These are phyloP conservation scores for Wakefieldia striispora DNA, from an alignment of 768 basidiomycete species.

Conservation along the genomic window DNA sequence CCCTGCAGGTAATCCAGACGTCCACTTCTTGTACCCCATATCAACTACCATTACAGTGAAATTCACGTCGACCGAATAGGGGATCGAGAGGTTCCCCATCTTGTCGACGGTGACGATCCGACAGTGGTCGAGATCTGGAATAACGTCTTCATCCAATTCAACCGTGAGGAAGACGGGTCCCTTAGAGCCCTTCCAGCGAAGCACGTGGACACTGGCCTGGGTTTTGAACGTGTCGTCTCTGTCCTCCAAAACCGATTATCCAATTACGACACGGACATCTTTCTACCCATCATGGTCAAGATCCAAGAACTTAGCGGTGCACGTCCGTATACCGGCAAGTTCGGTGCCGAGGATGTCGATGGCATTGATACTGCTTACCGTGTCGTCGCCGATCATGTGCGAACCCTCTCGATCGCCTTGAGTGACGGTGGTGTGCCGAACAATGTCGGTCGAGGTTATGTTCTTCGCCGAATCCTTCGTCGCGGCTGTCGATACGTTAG, in stretches of 20 bases:
- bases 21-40: background rate
- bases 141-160: conserved; percentile 99
- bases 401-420: conserved; percentile 93
- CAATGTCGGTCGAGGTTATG: conserved; percentile 95
- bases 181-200: conserved; percentile 81
- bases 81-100: conserved; percentile 89
- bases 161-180: conserved; percentile 86
- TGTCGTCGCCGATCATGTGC: conserved; percentile 93
- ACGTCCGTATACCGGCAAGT: conserved; percentile 83
- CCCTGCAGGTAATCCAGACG: conserved; percentile 70
- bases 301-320: conserved; percentile 89
- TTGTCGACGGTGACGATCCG: conserved; percentile 96
- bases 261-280: conserved; percentile 98
- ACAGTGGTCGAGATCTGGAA: conserved; percentile 99
- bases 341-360: conserved; percentile 92
- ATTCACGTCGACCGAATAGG: conserved; percentile 97
- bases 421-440: conserved; percentile 96
- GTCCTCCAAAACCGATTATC: conserved; percentile 87
- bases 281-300: conserved; percentile 81
- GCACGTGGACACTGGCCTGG: conserved; percentile 99
- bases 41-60: conserved; percentile 52
- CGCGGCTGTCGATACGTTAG: conserved; percentile 94
- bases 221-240: conserved; percentile 96
- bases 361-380: conserved; percentile 98
- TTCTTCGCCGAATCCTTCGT: conserved; percentile 89